A percentile compares a stretch with the other conserved stretches of the same genome.
phyloP scores from a whole-genome alignment of 768 basidiomycete species.

The Neoboletus subvelutipes region DNA sequence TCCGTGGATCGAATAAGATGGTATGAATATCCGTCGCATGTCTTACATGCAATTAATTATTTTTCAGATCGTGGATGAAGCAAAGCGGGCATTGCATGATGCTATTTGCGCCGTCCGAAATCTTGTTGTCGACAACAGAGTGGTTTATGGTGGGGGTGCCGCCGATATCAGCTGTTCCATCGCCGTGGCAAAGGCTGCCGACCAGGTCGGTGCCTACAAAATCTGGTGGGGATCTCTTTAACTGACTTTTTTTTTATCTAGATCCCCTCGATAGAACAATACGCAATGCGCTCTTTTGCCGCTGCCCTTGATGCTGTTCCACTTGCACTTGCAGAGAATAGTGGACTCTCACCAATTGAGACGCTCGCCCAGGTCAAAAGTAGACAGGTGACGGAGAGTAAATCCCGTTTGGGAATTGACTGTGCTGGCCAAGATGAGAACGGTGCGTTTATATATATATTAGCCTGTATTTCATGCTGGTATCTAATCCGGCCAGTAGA shows the following conservation, averaged over 20 bases:
- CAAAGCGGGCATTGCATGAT: slow-evolving; percentile 96
- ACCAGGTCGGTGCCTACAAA: slow-evolving; percentile 57
- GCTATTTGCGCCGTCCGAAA: slow-evolving; percentile 97
- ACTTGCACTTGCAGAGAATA: slow-evolving; percentile 96
- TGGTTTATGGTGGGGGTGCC: slow-evolving; percentile 97
- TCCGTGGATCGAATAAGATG: slow-evolving; percentile 99
- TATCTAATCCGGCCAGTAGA: slow-evolving; percentile 47
- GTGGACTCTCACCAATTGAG: slow-evolving; percentile 93
- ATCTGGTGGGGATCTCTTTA: neutral
- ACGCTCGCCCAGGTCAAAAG: slow-evolving; percentile 96
- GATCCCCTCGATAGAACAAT: slow-evolving; percentile 98
- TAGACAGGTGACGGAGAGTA: slow-evolving; percentile 82
- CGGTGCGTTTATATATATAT: slow-evolving; percentile 47
- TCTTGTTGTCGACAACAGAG: slow-evolving; percentile 90
- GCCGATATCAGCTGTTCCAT: slow-evolving; percentile 96
- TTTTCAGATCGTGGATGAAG: slow-evolving; percentile 93
- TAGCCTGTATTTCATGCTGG: neutral
- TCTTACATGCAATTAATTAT: neutral
- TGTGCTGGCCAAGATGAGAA: slow-evolving; percentile 85
- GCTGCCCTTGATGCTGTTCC: slow-evolving; percentile 95
- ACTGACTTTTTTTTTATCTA: slow-evolving; percentile 28
- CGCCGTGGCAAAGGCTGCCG: slow-evolving; percentile 91
- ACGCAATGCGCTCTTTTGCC: slow-evolving; percentile 99
- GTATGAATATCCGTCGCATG: slow-evolving; percentile 40
- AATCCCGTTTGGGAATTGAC: slow-evolving; percentile 89